phyloP scores from a whole-genome alignment of 1,139 yeast species.

The Lodderomyces beijingensis region DNA sequence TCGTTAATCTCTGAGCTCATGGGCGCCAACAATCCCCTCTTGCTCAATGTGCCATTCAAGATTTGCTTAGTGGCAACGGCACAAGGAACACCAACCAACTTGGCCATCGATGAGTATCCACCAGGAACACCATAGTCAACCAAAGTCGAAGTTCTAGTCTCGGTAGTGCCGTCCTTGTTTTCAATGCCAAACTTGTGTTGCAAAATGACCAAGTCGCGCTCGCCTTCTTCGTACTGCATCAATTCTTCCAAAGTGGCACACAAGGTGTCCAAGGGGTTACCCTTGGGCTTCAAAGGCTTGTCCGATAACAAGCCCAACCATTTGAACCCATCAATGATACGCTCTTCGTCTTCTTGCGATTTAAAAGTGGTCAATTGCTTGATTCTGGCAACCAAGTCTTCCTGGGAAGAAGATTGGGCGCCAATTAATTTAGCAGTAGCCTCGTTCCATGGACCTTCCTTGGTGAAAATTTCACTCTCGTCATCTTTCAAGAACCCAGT shows the following conservation, averaged over 20 bases:
- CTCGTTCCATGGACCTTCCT: conserved; percentile 77
- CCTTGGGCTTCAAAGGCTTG: conserved; percentile 75
- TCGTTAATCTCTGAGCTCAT: conserved; percentile 85
- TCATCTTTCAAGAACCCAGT: conserved; percentile 87
- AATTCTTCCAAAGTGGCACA: conserved; percentile 93
- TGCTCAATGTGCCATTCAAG: conserved; percentile 69
- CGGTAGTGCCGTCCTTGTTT: conserved; percentile 89
- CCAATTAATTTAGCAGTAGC: conserved; percentile 77
- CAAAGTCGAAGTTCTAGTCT: conserved; percentile 90
- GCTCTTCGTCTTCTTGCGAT: conserved; percentile 74
- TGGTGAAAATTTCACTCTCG: conserved; percentile 50
- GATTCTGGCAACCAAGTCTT: conserved; percentile 72
- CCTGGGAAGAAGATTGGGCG: conserved; percentile 63
- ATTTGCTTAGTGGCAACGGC: conserved; percentile 92
- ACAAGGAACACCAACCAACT: conserved; percentile 96
- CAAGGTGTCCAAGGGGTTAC: conserved; percentile 90
- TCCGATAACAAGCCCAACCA: conserved; percentile 94
- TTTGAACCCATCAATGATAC: conserved; percentile 82
- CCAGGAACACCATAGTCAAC: conserved; percentile 91
- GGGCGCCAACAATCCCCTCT: conserved; percentile 87
- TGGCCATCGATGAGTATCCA: conserved; percentile 98
- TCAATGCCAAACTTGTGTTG: conserved; percentile 98
- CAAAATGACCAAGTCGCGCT: conserved; percentile 89
- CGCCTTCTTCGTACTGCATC: conserved; percentile 95
- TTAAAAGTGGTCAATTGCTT: conserved; percentile 77